Evolutionary conservation across 768 basidiomycete genomes (phyloP).

Genomic region (Psilocybe azurescens): DNA sequence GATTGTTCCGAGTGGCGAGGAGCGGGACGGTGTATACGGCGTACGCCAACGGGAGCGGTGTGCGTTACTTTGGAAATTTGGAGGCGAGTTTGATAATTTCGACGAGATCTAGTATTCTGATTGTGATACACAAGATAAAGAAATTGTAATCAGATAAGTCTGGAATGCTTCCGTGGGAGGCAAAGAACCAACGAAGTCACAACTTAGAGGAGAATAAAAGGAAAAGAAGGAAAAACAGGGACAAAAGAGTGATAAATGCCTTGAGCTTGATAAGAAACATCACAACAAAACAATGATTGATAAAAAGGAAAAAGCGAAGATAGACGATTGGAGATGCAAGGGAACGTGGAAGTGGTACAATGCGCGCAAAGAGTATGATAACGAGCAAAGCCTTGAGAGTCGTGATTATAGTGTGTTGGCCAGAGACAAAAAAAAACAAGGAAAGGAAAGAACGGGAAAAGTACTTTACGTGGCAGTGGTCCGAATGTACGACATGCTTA

Average conservation of each 20-base stretch:
- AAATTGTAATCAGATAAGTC: constrained; percentile 24
- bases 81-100: constrained; percentile 6
- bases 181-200: constrained; percentile 15
- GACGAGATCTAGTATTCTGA: constrained; percentile 30
- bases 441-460: constrained; percentile 1
- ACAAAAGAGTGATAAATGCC: constrained; percentile 12
- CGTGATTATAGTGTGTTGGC: background rate
- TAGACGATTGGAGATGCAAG: background rate
- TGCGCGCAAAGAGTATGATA: constrained; percentile 1
- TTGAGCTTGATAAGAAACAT: constrained; percentile 2
- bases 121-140: constrained; percentile 32
- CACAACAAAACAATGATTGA: constrained; percentile 4
- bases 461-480: constrained; percentile 3
- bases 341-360: background rate
- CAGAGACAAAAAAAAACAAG: background rate
- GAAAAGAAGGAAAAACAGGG: constrained; percentile 13
- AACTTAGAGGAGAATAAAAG: constrained; percentile 14
- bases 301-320: background rate
- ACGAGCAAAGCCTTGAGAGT: background rate
- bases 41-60: background rate
- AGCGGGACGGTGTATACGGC: background rate
- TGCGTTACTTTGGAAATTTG: background rate
- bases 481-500: background rate
- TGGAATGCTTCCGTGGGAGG: constrained; percentile 15
- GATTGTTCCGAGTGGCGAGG: background rate